Evolutionary conservation across 345 rosid species (phyloP).

Genomic region (Aegle marmelos): DNA sequence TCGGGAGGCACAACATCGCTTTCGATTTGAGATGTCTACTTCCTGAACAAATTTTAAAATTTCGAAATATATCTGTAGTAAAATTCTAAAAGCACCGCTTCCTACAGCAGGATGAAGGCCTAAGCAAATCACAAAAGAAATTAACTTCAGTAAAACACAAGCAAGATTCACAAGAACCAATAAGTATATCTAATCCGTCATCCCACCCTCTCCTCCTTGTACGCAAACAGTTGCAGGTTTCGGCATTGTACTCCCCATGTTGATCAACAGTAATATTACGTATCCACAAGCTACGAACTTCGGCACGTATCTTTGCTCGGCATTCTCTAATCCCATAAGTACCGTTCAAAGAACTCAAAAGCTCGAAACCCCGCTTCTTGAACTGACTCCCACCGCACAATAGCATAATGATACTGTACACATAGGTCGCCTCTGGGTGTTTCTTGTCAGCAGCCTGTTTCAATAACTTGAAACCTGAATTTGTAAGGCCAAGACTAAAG

Average conservation of each 20-base stretch:
- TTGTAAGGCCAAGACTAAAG: not conserved
- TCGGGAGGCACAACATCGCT: no score
- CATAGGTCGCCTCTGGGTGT: not conserved
- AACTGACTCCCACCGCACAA: not conserved
- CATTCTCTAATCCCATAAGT: not conserved
- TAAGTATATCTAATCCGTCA: not conserved
- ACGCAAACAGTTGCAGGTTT: not conserved
- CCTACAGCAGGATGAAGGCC: not conserved
- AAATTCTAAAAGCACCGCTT: no score
- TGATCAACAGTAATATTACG: not conserved
- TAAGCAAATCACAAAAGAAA: conserved; percentile 4
- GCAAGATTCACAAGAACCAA: not conserved
- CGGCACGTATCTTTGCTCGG: not conserved
- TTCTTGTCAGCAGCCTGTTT: not conserved
- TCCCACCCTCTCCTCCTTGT: not conserved
- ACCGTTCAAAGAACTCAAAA: not conserved
- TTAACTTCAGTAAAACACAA: not conserved
- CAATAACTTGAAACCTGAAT: not conserved
- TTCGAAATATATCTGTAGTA: no score
- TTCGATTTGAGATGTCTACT: no score
- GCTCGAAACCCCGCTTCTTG: not conserved
- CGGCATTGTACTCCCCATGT: not conserved
- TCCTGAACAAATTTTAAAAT: no score
- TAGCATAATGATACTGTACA: not conserved
- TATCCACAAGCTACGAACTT: not conserved